Base-by-base conservation (phyloP, 352 stramenopile species). In the Globisporangium megalacanthum region DNA sequence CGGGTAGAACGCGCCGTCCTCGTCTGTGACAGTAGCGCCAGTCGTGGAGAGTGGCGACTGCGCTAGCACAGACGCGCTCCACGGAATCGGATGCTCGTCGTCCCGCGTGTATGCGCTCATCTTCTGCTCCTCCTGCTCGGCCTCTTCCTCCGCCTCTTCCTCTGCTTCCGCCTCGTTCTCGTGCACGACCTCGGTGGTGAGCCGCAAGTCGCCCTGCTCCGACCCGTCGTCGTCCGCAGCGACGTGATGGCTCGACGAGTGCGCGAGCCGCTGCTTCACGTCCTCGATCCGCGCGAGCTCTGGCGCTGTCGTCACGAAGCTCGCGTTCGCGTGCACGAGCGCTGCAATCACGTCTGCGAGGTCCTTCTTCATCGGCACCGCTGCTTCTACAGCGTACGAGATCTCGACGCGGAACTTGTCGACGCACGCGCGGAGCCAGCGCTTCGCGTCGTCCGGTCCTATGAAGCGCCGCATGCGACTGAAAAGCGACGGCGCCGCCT, bases 81-180 rank as follows among this genome's bases (percentile, higher is more conserved):
- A 97, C 13, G 85, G 83, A 33, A 92, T 88, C 20, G 84, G 86
- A 48, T 92, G 77, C 59, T 96, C 88, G 36, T 96, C 88, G 58
- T 96, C 86, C 49, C 88, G 84, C 14, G 85, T 92, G 61, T 94
- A 97, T 36, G 83, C 83, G 51, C 83, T 96, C 88, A 96, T 96
- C 60, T 96, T 94, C 56, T 96, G 86, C 53, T 96, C 86, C 54
- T 94, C 85, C 49, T 94, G 84, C 62, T 96, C 83, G n/a, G 82
- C 83, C 73, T 94, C 84, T 60, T 96, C 85, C 60, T 92, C 86
- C 0, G 85, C 85, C 60, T 94, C 83, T 75, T 93, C 88, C 64
- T 95, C 86, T 1, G 82, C 83, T 62, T 95, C 84, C 29, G 85
- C 76, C 57, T 96, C 86, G 36, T 96, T 93, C 49, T 96, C 94